Percentiles rank a stretch among this genome's conserved stretches.
These are phyloP conservation scores for Yamadazyma songkhlaensis DNA, from an alignment of 1,139 yeast genomes.

Conservation along the genomic window DNA sequence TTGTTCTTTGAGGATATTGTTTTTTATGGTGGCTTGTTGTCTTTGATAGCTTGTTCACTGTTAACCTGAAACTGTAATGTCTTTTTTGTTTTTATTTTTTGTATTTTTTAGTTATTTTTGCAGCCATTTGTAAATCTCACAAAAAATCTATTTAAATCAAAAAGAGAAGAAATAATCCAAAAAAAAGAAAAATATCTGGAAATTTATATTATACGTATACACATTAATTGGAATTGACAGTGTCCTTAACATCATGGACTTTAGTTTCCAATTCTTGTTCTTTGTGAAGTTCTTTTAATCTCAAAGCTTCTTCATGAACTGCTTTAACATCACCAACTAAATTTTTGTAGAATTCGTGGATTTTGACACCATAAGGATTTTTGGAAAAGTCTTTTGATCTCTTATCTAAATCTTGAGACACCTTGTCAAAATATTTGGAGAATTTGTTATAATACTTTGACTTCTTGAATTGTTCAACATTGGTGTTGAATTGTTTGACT, in stretches of 20 bases:
- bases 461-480: conserved; percentile 27
- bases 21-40: neutral
- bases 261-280: conserved; percentile 17
- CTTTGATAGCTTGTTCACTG: neutral
- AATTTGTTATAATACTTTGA: conserved; percentile 5
- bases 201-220: conserved; percentile 1
- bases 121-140: conserved; percentile 2
- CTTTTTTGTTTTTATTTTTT: neutral
- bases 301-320: conserved; percentile 70
- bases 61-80: neutral
- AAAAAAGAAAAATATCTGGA: neutral
- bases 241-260: conserved; percentile 12
- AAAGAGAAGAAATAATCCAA: neutral
- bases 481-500: conserved; percentile 2
- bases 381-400: conserved; percentile 20
- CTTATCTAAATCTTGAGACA: conserved; percentile 34
- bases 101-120: conserved; percentile 1
- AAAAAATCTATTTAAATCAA: neutral
- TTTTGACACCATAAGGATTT: conserved; percentile 35
- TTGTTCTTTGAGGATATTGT: too few species aligned
- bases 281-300: conserved; percentile 61
- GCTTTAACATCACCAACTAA: conserved; percentile 56
- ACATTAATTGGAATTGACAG: neutral
- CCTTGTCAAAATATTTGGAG: conserved; percentile 20
- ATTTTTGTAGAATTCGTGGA: conserved; percentile 36